phyloP scores from a whole-genome alignment of 768 basidiomycete species.

The Infundibulicybe gibba region DNA sequence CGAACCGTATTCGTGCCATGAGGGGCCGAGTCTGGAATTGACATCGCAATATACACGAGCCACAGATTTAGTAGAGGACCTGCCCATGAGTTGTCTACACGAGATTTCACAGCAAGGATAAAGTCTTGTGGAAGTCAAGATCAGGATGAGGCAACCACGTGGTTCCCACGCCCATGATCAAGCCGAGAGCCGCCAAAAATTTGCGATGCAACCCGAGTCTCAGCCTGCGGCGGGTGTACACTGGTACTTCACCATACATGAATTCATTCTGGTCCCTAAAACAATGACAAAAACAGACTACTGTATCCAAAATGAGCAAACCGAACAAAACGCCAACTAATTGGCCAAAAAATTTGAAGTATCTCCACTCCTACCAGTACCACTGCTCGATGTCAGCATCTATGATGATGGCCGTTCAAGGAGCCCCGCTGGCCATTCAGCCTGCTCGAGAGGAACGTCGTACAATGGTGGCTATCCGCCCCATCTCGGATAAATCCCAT shows the following conservation, averaged over 20 bases:
- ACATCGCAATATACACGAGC: slow-evolving; percentile 88
- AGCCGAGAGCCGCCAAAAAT: too few relatives aligned
- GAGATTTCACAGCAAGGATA: slow-evolving; percentile 3
- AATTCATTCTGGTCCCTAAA: too few relatives aligned
- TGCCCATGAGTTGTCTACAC: slow-evolving; percentile 49
- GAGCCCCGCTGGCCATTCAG: slow-evolving; percentile 6
- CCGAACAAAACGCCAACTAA: slow-evolving; percentile 7
- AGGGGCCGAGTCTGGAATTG: slow-evolving; percentile 80
- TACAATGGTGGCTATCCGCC: slow-evolving; percentile 50
- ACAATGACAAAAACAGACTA: too few relatives aligned
- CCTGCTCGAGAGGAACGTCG: slow-evolving; percentile 7
- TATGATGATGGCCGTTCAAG: slow-evolving; percentile 35
- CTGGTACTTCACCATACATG: too few relatives aligned
- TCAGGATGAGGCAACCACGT: background rate
- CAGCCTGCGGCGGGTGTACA: too few relatives aligned
- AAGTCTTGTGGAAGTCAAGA: background rate
- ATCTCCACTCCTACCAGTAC: slow-evolving; percentile 47
- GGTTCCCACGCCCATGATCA: slow-evolving; percentile 11
- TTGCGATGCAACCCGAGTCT: too few relatives aligned
- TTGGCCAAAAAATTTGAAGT: slow-evolving; percentile 50
- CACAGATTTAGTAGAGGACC: slow-evolving; percentile 72
- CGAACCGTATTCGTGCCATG: slow-evolving; percentile 96
- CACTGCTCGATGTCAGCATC: slow-evolving; percentile 53
- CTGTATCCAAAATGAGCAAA: background rate
- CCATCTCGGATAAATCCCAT: slow-evolving; percentile 53